A percentile compares a stretch with the other conserved stretches of the same genome.
Evolutionary conservation across 2,329 filamentous ascomycete genomes (phyloP).

Genomic region (Orbilia ellipsospora): DNA sequence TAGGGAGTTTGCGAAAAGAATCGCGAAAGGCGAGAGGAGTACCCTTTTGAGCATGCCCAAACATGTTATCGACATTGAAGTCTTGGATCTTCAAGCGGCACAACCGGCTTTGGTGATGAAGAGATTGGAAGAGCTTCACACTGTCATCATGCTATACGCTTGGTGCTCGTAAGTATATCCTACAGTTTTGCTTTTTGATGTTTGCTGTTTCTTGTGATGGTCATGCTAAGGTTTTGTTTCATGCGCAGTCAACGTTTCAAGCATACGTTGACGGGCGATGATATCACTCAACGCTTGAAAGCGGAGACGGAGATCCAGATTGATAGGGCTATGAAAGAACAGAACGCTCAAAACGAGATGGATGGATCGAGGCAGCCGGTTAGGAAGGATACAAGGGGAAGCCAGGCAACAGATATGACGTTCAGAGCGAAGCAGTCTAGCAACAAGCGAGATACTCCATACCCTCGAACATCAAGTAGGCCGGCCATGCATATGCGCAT

Average conservation of each 20-base stretch:
- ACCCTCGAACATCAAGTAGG: too few relatives aligned
- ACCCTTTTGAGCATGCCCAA: conserved; percentile 76
- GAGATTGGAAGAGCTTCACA: conserved; percentile 81
- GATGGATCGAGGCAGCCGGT: conserved; percentile 19
- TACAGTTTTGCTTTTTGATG: conserved; percentile 32
- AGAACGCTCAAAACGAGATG: conserved; percentile 3
- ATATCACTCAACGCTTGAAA: conserved; percentile 31
- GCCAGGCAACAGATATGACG: too few relatives aligned
- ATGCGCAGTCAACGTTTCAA: conserved; percentile 39
- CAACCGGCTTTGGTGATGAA: conserved; percentile 67
- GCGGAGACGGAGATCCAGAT: conserved; percentile 26
- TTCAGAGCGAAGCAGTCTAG: too few relatives aligned
- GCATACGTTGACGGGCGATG: conserved; percentile 29
- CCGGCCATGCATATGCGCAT: too few relatives aligned
- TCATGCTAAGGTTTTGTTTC: conserved; percentile 1
- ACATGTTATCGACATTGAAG: conserved; percentile 72
- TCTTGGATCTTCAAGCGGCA: conserved; percentile 70
- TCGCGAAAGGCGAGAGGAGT: conserved; percentile 75
- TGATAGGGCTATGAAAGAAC: conserved; percentile 27
- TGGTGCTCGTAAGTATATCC: conserved; percentile 71
- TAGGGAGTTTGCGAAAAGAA: conserved; percentile 64
- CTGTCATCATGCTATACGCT: conserved; percentile 82
- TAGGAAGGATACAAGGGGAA: conserved; percentile 11
- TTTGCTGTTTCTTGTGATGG: neutral
- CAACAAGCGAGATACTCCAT: too few relatives aligned